phyloP scores from a whole-genome alignment of 805 yeast species.

The Cyberlindnera maclurae region DNA sequence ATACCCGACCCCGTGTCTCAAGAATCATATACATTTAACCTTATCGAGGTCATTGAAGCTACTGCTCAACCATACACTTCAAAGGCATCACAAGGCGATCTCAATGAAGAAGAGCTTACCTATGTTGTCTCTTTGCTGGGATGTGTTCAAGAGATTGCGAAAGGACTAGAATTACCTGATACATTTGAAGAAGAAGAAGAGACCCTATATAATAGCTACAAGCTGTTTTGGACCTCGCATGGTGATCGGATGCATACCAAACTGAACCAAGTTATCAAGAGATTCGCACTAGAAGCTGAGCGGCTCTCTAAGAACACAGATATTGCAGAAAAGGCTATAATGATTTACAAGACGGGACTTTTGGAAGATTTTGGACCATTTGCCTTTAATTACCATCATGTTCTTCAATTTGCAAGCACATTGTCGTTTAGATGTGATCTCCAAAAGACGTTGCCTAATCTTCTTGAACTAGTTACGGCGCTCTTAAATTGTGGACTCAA shows the following conservation, averaged over 20 bases:
- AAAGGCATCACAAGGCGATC: constrained; percentile 4
- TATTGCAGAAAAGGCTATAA: constrained; percentile 57
- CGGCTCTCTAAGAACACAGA: constrained; percentile 36
- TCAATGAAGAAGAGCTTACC: constrained; percentile 27
- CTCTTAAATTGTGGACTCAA: constrained; percentile 17
- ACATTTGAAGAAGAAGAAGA: constrained; percentile 34
- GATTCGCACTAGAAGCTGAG: constrained; percentile 34
- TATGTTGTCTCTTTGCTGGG: constrained; percentile 50
- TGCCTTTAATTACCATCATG: constrained; percentile 36
- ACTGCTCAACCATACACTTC: constrained; percentile 12
- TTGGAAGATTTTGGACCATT: constrained; percentile 66
- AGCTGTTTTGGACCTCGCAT: constrained; percentile 20
- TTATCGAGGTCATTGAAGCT: constrained; percentile 26
- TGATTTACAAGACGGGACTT: constrained; percentile 57
- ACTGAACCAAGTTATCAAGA: constrained; percentile 25
- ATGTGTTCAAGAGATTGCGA: constrained; percentile 65
- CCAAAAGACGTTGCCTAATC: constrained; percentile 20
- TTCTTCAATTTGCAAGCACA: constrained; percentile 32
- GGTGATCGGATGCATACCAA: constrained; percentile 8
- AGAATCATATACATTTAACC: constrained; percentile 28
- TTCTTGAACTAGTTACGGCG: constrained; percentile 15
- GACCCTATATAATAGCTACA: constrained; percentile 13
- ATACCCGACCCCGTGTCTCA: constrained; percentile 41
- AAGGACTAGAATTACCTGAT: constrained; percentile 55
- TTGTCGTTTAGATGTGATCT: constrained; percentile 5